These are phyloP conservation scores for Fusarium sp. DNA, from an alignment of 2,329 filamentous ascomycete genomes.

Conservation along the genomic window DNA sequence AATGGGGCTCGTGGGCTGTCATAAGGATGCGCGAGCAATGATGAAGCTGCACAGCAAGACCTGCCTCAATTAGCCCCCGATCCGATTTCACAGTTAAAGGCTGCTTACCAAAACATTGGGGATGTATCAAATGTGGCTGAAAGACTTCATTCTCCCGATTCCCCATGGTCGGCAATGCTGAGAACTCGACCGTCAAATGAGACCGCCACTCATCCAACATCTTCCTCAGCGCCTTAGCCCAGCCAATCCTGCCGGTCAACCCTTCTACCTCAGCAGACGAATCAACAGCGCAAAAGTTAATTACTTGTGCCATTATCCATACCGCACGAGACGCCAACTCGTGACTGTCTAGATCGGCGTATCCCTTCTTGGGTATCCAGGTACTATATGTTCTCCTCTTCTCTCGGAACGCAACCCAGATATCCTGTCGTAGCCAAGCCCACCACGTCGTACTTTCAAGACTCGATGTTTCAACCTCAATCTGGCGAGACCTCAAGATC, in stretches of 20 bases:
- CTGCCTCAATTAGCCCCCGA: not conserved
- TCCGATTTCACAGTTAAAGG: accelerated
- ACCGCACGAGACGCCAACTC: conserved; percentile 63
- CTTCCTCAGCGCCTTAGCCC: conserved; percentile 24
- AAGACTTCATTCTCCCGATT: conserved; percentile 46
- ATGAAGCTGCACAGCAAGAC: conserved; percentile 26
- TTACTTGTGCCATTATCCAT: conserved; percentile 64
- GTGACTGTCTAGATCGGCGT: conserved; percentile 58
- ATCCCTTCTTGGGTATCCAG: conserved; percentile 62
- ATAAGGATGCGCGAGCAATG: conserved; percentile 48
- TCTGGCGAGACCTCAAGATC: conserved; percentile 70
- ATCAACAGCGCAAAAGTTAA: conserved; percentile 60
- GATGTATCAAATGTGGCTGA: conserved; percentile 59
- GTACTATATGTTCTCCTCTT: conserved; percentile 65
- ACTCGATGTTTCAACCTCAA: conserved; percentile 66
- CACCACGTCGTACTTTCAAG: conserved; percentile 70
- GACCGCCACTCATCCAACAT: conserved; percentile 46
- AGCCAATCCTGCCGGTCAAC: not conserved
- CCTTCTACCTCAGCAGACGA: not conserved
- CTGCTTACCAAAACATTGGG: conserved; percentile 49
- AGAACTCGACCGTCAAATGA: conserved; percentile 51
- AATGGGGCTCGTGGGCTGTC: conserved; percentile 35
- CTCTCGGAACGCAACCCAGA: conserved; percentile 71
- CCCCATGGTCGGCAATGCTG: conserved; percentile 48
- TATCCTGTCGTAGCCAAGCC: conserved; percentile 72